A percentile compares a stretch with the other conserved stretches of the same genome.
phyloP scores from a whole-genome alignment of 371 early-diverging fungal genomes.

The Apophysomyces trapeziformis region DNA sequence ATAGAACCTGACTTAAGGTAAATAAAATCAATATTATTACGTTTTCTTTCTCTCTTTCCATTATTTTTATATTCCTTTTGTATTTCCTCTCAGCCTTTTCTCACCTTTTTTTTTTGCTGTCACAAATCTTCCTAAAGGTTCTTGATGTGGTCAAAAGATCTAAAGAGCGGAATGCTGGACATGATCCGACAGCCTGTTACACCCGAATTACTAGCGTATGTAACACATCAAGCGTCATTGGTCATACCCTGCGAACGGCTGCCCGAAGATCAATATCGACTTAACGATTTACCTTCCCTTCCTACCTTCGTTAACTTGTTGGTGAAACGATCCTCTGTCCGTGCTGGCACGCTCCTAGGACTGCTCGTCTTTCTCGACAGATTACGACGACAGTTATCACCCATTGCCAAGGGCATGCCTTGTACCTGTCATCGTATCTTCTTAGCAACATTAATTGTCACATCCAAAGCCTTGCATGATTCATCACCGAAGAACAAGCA shows the following conservation, averaged over 20 bases:
- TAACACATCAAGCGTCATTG: slow-evolving; percentile 28
- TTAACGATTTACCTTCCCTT: background rate
- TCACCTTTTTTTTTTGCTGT: background rate
- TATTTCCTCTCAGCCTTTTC: background rate
- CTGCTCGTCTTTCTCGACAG: slow-evolving; percentile 57
- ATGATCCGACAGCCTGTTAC: slow-evolving; percentile 11
- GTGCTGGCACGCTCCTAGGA: slow-evolving; percentile 14
- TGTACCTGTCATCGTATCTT: slow-evolving; percentile 80
- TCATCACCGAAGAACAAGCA: slow-evolving; percentile 80
- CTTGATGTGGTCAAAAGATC: slow-evolving; percentile 20
- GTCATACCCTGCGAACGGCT: slow-evolving; percentile 21
- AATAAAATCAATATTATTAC: background rate
- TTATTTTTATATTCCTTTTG: slow-evolving; percentile 12
- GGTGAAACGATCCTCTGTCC: slow-evolving; percentile 6
- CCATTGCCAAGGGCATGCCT: slow-evolving; percentile 60
- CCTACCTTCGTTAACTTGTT: slow-evolving; percentile 1
- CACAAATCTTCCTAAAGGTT: too few species aligned
- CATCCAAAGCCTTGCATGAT: slow-evolving; percentile 75
- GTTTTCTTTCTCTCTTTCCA: background rate
- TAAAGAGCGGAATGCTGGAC: slow-evolving; percentile 12
- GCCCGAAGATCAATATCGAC: slow-evolving; percentile 8
- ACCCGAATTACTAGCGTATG: slow-evolving; percentile 16
- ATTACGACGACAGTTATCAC: slow-evolving; percentile 53
- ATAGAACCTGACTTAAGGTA: slow-evolving; percentile 2
- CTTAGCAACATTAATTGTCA: slow-evolving; percentile 75